These are phyloP conservation scores for Kwoniella dendrophila DNA, from an alignment of 768 basidiomycete genomes.

Conservation along the genomic window DNA sequence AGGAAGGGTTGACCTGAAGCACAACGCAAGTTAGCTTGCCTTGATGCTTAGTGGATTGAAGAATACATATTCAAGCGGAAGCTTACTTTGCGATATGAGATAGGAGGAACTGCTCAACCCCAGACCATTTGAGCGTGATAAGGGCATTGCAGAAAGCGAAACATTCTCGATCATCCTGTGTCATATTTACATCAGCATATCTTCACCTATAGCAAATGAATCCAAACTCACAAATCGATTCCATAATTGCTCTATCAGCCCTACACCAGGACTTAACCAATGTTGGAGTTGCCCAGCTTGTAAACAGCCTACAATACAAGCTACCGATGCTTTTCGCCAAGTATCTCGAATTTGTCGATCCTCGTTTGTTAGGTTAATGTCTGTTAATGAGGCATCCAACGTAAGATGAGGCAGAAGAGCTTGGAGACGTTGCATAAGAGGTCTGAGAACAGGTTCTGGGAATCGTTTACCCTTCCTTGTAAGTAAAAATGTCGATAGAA, in stretches of 20 bases:
- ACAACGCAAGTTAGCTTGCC: constrained; percentile 1
- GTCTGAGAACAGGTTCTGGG: constrained; percentile 37
- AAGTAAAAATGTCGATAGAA: constrained; percentile 46
- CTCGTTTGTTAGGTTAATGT: not conserved
- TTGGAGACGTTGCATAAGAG: constrained; percentile 39
- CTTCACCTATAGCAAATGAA: constrained; percentile 12
- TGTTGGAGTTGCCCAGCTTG: constrained; percentile 52
- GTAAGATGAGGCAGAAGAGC: constrained; percentile 14
- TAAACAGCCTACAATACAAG: constrained; percentile 34
- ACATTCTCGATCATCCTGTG: constrained; percentile 27
- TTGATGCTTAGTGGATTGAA: too few species aligned
- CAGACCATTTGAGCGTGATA: constrained; percentile 45
- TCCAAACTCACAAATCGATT: constrained; percentile 30
- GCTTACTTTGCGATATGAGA: constrained; percentile 49
- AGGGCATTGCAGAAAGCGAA: constrained; percentile 46
- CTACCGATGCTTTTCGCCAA: constrained; percentile 36
- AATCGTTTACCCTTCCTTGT: constrained; percentile 51
- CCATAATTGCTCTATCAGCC: constrained; percentile 47
- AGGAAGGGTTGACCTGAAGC: constrained; percentile 28
- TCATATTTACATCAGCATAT: constrained; percentile 1
- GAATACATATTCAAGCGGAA: not conserved
- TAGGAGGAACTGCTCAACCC: constrained; percentile 54
- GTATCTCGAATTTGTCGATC: not conserved
- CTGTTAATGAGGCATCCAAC: not conserved
- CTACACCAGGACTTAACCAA: constrained; percentile 51